Evolutionary conservation across 306 rosid species (phyloP), one percentile per base, ranked within the genome.

Genomic region (Potentilla sterilis): DNA sequence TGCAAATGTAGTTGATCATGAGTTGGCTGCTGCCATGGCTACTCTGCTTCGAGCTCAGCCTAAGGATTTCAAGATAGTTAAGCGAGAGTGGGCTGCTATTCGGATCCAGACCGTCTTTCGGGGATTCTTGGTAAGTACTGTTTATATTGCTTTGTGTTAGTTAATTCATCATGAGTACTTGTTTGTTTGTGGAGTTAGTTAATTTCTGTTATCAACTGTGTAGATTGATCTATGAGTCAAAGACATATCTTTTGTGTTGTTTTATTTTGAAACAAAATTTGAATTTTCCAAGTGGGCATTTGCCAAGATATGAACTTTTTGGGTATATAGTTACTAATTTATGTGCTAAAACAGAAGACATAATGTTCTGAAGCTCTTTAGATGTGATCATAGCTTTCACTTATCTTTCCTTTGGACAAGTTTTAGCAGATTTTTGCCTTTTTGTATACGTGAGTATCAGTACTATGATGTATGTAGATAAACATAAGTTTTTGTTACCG

Each of bases 51-150:
- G 95, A 83, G 93, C 95, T 77, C 88, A 87, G 11, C 91, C 88
- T 54, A 95, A 85, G 55, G 84, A 90, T 69, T 87, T 95, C 72
- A 73, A 78, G 86, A 75, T 81, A 5, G 79, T 92, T 74, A 89
- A 88, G 87, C 81, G 78, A 73, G 92, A 92, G 77, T 85, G 97
- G 97, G 94, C 97, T 75, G 89, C 97, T 4, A 83, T 89, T 75
- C 92, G 92, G 4, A 89, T 92, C 76, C 98, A 95, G 72, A 78
- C 97, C 7, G 70, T 87, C 47, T 95, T 95, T 78, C 87, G 96
- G 19, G 89, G 93, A 70, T 86, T 92, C 81, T 79, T 95, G 93
- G 97, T 92, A 76, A 63, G 67, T 69, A 16, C 44, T 40, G 68
- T 63, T 76, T 19, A 0, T 9, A 35, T 63, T 74, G 65, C 9